These are phyloP conservation scores for Gracilaria gracilis DNA, from an alignment of 23 red algal species.

Conservation along the genomic window DNA sequence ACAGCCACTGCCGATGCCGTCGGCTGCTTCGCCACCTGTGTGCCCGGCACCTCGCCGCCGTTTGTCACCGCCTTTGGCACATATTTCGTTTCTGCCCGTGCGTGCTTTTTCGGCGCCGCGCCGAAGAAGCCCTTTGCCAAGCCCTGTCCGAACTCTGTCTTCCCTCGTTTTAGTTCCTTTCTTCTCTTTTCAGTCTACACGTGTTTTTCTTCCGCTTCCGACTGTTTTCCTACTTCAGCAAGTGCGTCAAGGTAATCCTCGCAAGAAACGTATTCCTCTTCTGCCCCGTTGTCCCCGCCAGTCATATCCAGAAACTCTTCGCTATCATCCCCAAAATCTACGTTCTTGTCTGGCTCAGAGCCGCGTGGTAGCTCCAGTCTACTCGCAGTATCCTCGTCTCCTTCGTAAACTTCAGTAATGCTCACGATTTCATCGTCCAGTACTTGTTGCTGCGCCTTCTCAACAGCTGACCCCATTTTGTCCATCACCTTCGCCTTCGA, in stretches of 20 bases:
- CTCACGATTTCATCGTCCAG: slow-evolving; percentile 43
- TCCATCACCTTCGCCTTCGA: not conserved
- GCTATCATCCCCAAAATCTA: slow-evolving; percentile 40
- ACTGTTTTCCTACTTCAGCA: not conserved
- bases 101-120: slow-evolving; percentile 1
- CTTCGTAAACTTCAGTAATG: slow-evolving; percentile 53
- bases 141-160: slow-evolving; percentile 47
- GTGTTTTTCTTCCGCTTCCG: slow-evolving; percentile 12
- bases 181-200: slow-evolving; percentile 20
- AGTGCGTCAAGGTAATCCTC: slow-evolving; percentile 19
- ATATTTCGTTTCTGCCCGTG: not conserved
- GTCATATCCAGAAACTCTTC: slow-evolving; percentile 62
- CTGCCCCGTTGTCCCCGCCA: not conserved
- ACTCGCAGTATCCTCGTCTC: slow-evolving; percentile 30
- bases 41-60: not conserved
- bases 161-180: slow-evolving; percentile 24
- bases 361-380: slow-evolving; percentile 25
- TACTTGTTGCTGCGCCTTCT: slow-evolving; percentile 23
- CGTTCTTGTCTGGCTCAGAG: slow-evolving; percentile 34
- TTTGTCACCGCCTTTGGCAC: not conserved
- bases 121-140: slow-evolving; percentile 48
- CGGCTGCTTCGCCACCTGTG: not conserved
- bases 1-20: not conserved
- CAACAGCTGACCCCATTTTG: not conserved
- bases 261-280: not conserved